A percentile compares a stretch with the other conserved stretches of the same genome.
These are phyloP conservation scores for Liquidambar formosana DNA, from an alignment of 164 flowering plant genomes.

Conservation along the genomic window DNA sequence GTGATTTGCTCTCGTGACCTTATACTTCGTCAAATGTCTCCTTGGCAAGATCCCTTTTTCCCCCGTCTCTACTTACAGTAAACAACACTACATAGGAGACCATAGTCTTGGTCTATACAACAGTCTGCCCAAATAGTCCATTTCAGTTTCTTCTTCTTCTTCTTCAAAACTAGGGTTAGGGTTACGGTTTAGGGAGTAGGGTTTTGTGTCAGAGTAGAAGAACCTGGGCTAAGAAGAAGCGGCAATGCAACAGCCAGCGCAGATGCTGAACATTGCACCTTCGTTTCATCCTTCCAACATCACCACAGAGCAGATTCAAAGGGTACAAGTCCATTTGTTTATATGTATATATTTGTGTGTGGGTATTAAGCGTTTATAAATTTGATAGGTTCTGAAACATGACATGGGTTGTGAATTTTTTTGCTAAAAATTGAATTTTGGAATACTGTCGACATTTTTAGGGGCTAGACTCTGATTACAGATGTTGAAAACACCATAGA, in stretches of 20 bases:
- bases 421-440: no score
- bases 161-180: not conserved
- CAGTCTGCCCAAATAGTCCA: not conserved
- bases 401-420: not conserved
- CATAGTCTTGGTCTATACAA: not conserved
- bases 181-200: no score
- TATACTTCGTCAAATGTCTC: no score
- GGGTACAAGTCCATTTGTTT: conserved; percentile 21
- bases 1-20: no score
- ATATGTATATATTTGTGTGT: not conserved
- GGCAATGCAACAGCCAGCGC: conserved; percentile 15
- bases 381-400: not conserved
- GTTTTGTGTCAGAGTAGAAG: not conserved
- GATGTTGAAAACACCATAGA: no score
- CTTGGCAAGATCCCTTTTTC: not conserved
- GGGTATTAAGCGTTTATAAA: not conserved
- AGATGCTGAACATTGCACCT: conserved; percentile 15
- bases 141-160: not conserved
- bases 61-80: no score
- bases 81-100: not conserved
- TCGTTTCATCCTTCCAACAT: conserved; percentile 15
- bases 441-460: no score
- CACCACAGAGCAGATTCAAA: conserved; percentile 50
- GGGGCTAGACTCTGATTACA: no score
- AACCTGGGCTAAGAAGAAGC: not conserved